These are phyloP conservation scores for Quercus engelmannii DNA, from an alignment of 306 rosid species.

Conservation along the genomic window DNA sequence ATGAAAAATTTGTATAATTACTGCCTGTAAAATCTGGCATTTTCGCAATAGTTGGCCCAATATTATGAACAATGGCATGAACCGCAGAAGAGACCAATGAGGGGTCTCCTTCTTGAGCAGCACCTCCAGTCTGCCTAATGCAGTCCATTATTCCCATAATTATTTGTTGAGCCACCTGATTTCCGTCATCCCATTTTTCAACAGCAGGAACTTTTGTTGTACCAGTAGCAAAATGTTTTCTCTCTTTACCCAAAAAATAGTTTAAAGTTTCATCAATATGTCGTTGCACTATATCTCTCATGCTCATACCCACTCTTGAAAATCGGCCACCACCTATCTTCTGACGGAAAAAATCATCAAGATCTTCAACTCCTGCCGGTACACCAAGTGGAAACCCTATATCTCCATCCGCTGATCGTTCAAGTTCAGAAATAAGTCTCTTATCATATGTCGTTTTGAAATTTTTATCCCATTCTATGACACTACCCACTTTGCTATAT, in stretches of 20 bases:
- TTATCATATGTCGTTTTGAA: conserved; percentile 67
- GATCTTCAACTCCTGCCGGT: conserved; percentile 89
- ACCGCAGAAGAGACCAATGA: conserved; percentile 90
- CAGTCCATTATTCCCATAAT: conserved; percentile 73
- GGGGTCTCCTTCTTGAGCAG: conserved; percentile 99
- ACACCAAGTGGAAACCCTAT: conserved; percentile 76
- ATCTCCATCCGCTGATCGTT: conserved; percentile 73
- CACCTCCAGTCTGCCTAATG: conserved; percentile 95
- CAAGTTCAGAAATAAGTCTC: conserved; percentile 81
- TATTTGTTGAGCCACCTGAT: conserved; percentile 74
- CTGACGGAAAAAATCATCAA: conserved; percentile 88
- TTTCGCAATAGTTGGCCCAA: conserved; percentile 63
- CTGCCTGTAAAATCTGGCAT: conserved; percentile 58
- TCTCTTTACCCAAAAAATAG: conserved; percentile 64
- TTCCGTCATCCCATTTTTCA: conserved; percentile 88
- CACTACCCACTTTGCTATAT: conserved; percentile 64
- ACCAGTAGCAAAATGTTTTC: conserved; percentile 55
- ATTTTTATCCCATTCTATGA: conserved; percentile 80
- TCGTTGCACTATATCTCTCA: conserved; percentile 88
- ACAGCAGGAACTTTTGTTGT: conserved; percentile 54
- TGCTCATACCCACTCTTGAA: conserved; percentile 69
- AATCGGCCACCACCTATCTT: conserved; percentile 77
- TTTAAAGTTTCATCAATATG: conserved; percentile 62
- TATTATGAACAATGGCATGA: conserved; percentile 75
- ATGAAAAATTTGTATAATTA: conserved; percentile 40